phyloP scores from a whole-genome alignment of 805 yeast species.

The Teunomyces gatunensis region DNA sequence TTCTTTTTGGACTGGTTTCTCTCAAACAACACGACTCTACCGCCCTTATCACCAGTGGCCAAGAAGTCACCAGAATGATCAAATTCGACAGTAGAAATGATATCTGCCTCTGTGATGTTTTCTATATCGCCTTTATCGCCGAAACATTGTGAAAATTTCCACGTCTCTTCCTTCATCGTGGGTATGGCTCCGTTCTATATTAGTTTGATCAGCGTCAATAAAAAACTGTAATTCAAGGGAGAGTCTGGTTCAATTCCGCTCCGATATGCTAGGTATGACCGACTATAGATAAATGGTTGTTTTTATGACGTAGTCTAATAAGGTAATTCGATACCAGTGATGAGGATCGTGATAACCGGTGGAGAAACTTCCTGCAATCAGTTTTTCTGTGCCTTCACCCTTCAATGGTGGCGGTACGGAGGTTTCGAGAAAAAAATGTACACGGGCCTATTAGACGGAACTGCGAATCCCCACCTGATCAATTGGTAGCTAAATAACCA shows the following conservation, averaged over 20 bases:
- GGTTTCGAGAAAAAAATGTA: slow-evolving; percentile 1
- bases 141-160: slow-evolving; percentile 96
- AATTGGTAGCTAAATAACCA: no score
- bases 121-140: slow-evolving; percentile 98
- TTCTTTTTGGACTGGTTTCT: slow-evolving; percentile 71
- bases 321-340: slow-evolving; percentile 1
- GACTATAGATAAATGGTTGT: neutral
- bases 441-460: neutral
- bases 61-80: slow-evolving; percentile 91
- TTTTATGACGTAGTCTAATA: neutral
- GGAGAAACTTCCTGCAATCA: slow-evolving; percentile 3
- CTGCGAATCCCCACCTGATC: neutral
- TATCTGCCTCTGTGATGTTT: slow-evolving; percentile 93
- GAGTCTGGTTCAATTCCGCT: slow-evolving; percentile 3
- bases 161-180: slow-evolving; percentile 32
- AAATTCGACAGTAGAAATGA: slow-evolving; percentile 94
- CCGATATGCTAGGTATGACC: slow-evolving; percentile 1
- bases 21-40: slow-evolving; percentile 94
- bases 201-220: slow-evolving; percentile 1
- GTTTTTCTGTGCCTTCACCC: slow-evolving; percentile 4
- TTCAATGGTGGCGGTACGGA: slow-evolving; percentile 4
- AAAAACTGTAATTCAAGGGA: neutral
- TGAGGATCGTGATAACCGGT: slow-evolving; percentile 3
- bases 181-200: neutral
- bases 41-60: slow-evolving; percentile 99